phyloP scores from a whole-genome alignment of 805 yeast genomes.

The Wickerhamiella slavikovae region DNA sequence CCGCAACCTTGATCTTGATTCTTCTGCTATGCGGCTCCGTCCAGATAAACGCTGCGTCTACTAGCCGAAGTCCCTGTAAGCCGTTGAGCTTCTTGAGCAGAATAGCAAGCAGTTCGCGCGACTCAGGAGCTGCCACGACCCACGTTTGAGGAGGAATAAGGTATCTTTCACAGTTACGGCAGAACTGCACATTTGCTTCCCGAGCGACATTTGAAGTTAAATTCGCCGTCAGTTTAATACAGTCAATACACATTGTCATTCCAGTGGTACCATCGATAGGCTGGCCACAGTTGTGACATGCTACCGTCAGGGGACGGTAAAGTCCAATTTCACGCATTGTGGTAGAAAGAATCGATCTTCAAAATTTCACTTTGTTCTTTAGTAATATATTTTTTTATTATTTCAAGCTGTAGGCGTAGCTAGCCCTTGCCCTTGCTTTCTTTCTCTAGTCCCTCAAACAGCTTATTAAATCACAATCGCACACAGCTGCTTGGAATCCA shows the following conservation, averaged over 20 bases:
- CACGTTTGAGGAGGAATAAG: constrained; percentile 89
- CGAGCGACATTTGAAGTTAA: constrained; percentile 88
- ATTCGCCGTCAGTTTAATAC: constrained; percentile 83
- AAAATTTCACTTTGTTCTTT: too few species aligned
- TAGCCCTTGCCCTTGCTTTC: too few species aligned
- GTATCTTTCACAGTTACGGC: constrained; percentile 93
- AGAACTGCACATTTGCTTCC: constrained; percentile 67
- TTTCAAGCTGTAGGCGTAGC: too few species aligned
- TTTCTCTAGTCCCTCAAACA: not conserved
- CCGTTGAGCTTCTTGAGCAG: constrained; percentile 81
- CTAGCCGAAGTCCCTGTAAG: constrained; percentile 61
- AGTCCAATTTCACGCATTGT: constrained; percentile 5
- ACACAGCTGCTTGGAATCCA: too few species aligned
- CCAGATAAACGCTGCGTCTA: constrained; percentile 92
- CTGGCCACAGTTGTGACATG: constrained; percentile 96
- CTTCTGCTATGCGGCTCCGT: constrained; percentile 98
- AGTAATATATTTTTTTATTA: too few species aligned
- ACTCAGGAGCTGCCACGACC: constrained; percentile 78
- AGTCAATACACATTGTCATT: constrained; percentile 89
- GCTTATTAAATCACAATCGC: not conserved
- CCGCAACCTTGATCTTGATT: constrained; percentile 73
- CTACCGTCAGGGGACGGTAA: constrained; percentile 46
- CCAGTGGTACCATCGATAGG: constrained; percentile 93
- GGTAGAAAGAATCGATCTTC: not conserved
- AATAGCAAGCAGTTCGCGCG: constrained; percentile 78